phyloP scores from a whole-genome alignment of 345 rosid genomes.

The Eucalyptus globulus region DNA sequence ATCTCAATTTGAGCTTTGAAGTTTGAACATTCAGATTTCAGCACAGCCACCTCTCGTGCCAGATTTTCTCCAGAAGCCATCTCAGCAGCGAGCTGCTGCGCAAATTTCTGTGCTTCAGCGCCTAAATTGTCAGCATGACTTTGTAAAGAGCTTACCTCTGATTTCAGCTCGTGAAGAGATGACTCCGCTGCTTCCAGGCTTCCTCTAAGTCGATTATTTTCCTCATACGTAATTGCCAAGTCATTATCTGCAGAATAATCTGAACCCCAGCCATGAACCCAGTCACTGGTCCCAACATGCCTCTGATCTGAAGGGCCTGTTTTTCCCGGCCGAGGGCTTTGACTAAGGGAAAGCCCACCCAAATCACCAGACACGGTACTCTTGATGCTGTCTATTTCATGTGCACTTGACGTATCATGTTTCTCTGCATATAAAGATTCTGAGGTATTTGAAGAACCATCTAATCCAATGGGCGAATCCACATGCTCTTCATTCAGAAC shows the following conservation, averaged over 20 bases:
- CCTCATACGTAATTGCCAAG: constrained; percentile 51
- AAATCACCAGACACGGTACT: constrained; percentile 68
- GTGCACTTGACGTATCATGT: constrained; percentile 61
- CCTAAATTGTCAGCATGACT: constrained; percentile 67
- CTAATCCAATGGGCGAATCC: constrained; percentile 64
- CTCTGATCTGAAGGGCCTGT: constrained; percentile 36
- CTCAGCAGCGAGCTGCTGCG: constrained; percentile 69
- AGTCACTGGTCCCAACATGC: constrained; percentile 26
- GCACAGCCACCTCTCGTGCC: constrained; percentile 56
- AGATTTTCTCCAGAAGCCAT: constrained; percentile 74
- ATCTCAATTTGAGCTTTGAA: constrained; percentile 61
- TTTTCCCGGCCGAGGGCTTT: constrained; percentile 45
- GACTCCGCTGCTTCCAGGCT: constrained; percentile 73
- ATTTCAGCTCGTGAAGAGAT: constrained; percentile 63
- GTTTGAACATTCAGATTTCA: constrained; percentile 74
- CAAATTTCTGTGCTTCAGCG: constrained; percentile 46
- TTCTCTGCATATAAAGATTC: constrained; percentile 76
- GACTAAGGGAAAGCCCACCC: constrained; percentile 39
- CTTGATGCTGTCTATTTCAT: constrained; percentile 72
- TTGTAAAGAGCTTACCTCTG: constrained; percentile 60
- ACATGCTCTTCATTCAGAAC: constrained; percentile 36
- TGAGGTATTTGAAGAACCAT: constrained; percentile 86
- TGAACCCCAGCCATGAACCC: constrained; percentile 70
- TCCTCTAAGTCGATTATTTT: constrained; percentile 67
- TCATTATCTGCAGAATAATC: constrained; percentile 59